These are phyloP conservation scores for Nakazawaea siamensis DNA, from an alignment of 805 yeast genomes.

Conservation along the genomic window DNA sequence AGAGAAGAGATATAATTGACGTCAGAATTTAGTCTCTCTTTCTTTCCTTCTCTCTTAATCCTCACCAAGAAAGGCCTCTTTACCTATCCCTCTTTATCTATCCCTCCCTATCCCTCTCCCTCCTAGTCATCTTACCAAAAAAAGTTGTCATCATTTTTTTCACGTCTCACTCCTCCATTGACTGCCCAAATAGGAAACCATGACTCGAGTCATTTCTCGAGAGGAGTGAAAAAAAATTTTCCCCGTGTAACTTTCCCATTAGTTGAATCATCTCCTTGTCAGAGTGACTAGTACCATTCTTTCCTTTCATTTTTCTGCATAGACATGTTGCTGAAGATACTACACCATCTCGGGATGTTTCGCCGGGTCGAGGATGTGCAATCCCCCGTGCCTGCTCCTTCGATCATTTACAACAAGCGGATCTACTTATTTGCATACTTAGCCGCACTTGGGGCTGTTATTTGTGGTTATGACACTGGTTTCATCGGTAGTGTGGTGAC, in stretches of 20 bases:
- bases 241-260: not conserved
- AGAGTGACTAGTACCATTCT: not conserved
- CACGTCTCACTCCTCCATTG: not conserved
- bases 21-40: too few species aligned
- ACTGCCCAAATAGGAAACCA: not conserved
- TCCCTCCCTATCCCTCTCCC: not conserved
- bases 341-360: slow-evolving; percentile 8
- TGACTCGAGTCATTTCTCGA: not conserved
- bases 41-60: too few species aligned
- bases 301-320: not conserved
- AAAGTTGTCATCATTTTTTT: not conserved
- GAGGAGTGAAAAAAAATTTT: too few species aligned
- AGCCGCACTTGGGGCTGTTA: slow-evolving; percentile 40
- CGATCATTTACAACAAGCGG: slow-evolving; percentile 35
- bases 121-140: not conserved
- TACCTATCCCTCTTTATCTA: not conserved
- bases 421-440: slow-evolving; percentile 32
- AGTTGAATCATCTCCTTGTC: too few species aligned
- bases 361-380: slow-evolving; percentile 5
- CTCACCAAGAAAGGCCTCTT: too few species aligned
- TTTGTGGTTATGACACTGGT: slow-evolving; percentile 49
- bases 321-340: not conserved
- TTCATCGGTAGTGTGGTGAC: slow-evolving; percentile 48
- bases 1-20: too few species aligned
- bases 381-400: slow-evolving; percentile 22